Percentiles rank a stretch among this genome's conserved stretches.
Conservation (phyloP, 2,329 filamentous ascomycete genomes). For the Arthrobotrys conoides region DNA sequence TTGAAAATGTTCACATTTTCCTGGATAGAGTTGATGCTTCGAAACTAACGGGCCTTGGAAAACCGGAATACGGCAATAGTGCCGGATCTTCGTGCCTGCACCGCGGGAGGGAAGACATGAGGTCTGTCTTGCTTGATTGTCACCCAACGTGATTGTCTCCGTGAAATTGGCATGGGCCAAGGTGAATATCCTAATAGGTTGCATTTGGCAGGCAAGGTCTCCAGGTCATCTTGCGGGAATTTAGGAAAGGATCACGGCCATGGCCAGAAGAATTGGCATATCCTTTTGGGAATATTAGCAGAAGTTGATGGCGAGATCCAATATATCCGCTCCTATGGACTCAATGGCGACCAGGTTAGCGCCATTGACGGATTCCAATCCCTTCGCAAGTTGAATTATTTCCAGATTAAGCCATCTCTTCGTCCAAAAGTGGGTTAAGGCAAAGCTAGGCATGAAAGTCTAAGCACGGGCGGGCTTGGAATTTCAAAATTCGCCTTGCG, state of each 20-base stretch:
- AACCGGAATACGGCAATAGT: constrained; percentile 47
- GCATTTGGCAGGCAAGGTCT: constrained; percentile 27
- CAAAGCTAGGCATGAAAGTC: background rate
- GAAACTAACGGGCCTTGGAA: constrained; percentile 16
- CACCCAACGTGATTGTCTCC: constrained; percentile 25
- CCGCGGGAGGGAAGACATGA: constrained; percentile 47
- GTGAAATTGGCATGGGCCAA: constrained; percentile 46
- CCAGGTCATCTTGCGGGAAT: constrained; percentile 49
- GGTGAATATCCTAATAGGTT: constrained; percentile 1
- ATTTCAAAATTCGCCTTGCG: constrained; percentile 28
- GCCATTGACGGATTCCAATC: constrained; percentile 35
- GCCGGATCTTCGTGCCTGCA: constrained; percentile 60
- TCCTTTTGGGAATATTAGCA: background rate
- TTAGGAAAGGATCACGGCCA: constrained; percentile 43
- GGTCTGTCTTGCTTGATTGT: constrained; percentile 16
- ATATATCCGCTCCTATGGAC: constrained; percentile 35
- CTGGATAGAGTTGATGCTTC: constrained; percentile 43
- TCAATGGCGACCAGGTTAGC: constrained; percentile 7
- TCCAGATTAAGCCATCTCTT: constrained; percentile 17
- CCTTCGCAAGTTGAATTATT: constrained; percentile 7
- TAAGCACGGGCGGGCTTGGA: constrained; percentile 22
- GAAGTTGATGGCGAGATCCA: constrained; percentile 33
- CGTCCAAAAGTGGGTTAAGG: constrained; percentile 19
- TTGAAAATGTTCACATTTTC: constrained; percentile 47
- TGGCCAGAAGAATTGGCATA: background rate